Evolutionary conservation across 2,329 filamentous ascomycete species (phyloP), one percentile per base, ranked within the genome.

Genomic region (Aspergillus ustus): DNA sequence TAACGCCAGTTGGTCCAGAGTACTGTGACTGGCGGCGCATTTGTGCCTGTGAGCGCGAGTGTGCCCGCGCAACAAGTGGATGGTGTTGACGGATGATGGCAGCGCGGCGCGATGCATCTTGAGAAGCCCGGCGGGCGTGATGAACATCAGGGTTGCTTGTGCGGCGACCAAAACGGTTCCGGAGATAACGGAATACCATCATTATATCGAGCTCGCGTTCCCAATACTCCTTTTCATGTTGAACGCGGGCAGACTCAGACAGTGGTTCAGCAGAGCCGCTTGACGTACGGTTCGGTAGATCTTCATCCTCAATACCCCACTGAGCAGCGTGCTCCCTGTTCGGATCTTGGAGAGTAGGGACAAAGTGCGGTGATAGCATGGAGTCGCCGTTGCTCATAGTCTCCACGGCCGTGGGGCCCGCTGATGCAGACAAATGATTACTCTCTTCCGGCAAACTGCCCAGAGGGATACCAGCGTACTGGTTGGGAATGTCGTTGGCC

Each of bases 171-270:
- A 96, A 94, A 62, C 91, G 88, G 19, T 87, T 90, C 61, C 89
- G 87, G 31, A 97, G 84, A 73, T 95, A 98, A 52, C 89, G 88
- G 80, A 98, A 98, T 37, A 98, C 91, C 75, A 97, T 90, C 73
- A 91, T 91, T 66, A 97, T 87, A 71, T 98, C 93, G 5, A 98
- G 84, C 57, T 97, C 91, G 63, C 90, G 89, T 77, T 98, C 93
- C 95, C 95, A 99, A 72, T 97, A 95, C 40, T 95, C 91, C 22
- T 81, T 81, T 61, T 88, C 85, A 51, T 78, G 75, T 69, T 91
- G 80, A 37, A 82, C 64, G 8, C 77, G 77, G 22, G 74, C 63
- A 7, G 75, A 72, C 53, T 80, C 75, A 8, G 77, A 74, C 17
- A 78, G 49, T 45, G 77, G 60, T 17, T 70, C 68, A 1, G 57